Conservation (phyloP, 768 basidiomycete genomes). For the Russula sp. region DNA sequence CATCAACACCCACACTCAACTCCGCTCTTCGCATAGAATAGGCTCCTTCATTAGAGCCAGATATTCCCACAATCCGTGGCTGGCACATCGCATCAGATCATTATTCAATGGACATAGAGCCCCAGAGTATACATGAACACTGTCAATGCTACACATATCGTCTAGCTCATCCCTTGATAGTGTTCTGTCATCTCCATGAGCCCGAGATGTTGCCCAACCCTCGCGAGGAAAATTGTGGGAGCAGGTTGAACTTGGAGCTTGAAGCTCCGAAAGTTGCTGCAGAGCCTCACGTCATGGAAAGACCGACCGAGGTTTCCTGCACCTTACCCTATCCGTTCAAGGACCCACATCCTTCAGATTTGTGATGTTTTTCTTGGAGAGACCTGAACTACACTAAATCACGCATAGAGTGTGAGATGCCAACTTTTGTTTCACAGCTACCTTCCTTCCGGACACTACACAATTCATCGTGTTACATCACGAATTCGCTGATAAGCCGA, state of each 20-base stretch:
- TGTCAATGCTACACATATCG: constrained; percentile 62
- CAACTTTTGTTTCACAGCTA: neutral
- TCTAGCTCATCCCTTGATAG: constrained; percentile 53
- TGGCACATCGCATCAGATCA: constrained; percentile 27
- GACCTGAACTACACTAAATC: constrained; percentile 6
- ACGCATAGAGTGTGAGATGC: neutral
- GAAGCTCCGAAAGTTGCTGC: constrained; percentile 49
- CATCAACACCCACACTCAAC: constrained; percentile 44
- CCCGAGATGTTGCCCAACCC: constrained; percentile 55
- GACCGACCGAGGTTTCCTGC: neutral
- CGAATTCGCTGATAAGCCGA: too few relatives aligned
- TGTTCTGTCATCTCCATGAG: constrained; percentile 41
- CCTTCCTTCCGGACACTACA: too few relatives aligned
- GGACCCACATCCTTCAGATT: constrained; percentile 75
- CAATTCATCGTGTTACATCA: too few relatives aligned
- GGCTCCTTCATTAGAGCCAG: constrained; percentile 58
- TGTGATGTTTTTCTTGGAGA: too few relatives aligned
- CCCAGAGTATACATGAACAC: constrained; percentile 73
- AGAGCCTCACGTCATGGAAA: constrained; percentile 39
- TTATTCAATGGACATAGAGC: neutral
- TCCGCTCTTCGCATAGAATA: constrained; percentile 57
- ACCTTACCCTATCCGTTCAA: constrained; percentile 79
- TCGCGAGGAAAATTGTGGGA: constrained; percentile 77
- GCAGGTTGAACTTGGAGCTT: constrained; percentile 49
- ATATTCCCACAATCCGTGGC: constrained; percentile 84